These are phyloP conservation scores for Platismatia glauca DNA, from an alignment of 495 filamentous ascomycete genomes.

Conservation along the genomic window DNA sequence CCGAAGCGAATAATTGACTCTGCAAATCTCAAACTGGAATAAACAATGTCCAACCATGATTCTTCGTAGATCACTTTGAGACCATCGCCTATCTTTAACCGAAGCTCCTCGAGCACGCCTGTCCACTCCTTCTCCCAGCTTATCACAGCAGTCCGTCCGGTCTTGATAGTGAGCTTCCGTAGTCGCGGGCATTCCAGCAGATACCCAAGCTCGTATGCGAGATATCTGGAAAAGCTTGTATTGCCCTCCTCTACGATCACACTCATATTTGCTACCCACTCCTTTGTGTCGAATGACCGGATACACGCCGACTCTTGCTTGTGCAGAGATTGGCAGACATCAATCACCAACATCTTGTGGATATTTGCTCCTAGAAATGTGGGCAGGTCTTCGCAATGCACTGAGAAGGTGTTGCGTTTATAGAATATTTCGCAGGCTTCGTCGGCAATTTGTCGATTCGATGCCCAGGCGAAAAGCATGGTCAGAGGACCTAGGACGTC, in stretches of 20 bases:
- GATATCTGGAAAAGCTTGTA: background rate
- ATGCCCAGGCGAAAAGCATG: background rate
- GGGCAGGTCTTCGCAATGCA: background rate
- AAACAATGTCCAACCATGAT: background rate
- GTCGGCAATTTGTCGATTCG: background rate
- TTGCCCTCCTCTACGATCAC: background rate
- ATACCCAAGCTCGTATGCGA: background rate
- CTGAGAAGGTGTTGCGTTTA: background rate
- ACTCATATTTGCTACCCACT: background rate
- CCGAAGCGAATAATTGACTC: background rate
- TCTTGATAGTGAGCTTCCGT: background rate
- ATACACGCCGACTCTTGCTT: background rate
- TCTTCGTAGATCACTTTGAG: background rate
- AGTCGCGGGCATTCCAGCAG: background rate
- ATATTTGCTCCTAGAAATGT: background rate
- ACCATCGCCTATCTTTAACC: background rate
- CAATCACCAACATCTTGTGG: background rate
- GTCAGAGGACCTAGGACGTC: background rate
- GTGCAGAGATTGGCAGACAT: background rate
- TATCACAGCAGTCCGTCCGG: background rate
- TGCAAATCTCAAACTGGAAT: background rate
- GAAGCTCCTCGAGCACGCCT: background rate
- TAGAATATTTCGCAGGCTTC: background rate
- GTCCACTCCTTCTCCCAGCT: background rate
- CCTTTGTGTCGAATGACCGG: background rate